Conservation (phyloP, 345 rosid genomes). For the Lepidium sativum region DNA sequence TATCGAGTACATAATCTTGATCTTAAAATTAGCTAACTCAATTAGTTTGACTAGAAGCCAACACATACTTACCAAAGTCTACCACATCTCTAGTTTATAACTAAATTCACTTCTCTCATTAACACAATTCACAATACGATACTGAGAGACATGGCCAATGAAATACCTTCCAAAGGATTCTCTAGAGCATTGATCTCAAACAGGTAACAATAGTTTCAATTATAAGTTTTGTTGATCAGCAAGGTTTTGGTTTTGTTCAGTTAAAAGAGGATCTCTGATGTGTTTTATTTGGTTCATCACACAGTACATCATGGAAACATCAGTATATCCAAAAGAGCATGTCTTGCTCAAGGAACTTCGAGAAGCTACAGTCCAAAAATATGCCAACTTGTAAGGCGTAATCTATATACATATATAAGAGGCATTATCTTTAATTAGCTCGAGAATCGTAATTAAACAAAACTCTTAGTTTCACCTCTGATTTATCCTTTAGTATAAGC, state of each 20-base stretch:
- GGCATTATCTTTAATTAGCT: too few species aligned
- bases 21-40: background rate
- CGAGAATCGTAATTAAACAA: too few species aligned
- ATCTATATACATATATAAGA: too few species aligned
- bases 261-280: background rate
- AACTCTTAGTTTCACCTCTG: too few species aligned
- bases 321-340: conserved; percentile 49
- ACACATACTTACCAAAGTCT: background rate
- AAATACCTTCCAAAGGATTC: conserved; percentile 20
- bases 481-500: too few species aligned
- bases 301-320: conserved; percentile 28
- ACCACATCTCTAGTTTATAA: background rate
- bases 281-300: background rate
- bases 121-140: background rate
- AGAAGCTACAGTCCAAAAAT: conserved; percentile 32
- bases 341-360: conserved; percentile 40
- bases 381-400: conserved; percentile 16
- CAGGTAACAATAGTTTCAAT: background rate
- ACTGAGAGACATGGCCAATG: conserved; percentile 1
- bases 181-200: conserved; percentile 14
- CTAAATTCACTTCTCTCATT: background rate
- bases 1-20: background rate
- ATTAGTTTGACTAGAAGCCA: conserved; percentile 1
- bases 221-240: background rate
- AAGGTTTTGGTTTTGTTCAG: background rate